Percentiles rank a stretch among this genome's conserved stretches.
Conservation (phyloP, 495 filamentous ascomycete genomes). For the Extremus antarcticus region DNA sequence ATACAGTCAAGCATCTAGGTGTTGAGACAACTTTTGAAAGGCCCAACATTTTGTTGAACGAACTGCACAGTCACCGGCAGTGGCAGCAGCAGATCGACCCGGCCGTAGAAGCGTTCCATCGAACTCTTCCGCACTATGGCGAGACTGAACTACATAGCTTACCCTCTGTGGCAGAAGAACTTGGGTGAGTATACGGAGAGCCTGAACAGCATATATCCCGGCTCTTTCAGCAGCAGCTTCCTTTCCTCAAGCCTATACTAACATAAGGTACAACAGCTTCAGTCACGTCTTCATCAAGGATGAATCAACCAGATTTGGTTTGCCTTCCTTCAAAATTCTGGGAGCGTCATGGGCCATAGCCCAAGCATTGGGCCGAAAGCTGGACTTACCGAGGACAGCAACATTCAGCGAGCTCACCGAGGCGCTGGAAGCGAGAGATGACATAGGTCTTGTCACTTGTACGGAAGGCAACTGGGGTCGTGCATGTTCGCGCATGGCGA, state of each 20-base stretch:
- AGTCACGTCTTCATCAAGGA: constrained; percentile 38
- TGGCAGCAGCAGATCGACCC: constrained; percentile 8
- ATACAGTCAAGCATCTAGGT: constrained; percentile 12
- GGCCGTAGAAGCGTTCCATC: constrained; percentile 24
- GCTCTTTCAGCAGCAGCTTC: no score
- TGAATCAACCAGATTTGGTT: constrained; percentile 34
- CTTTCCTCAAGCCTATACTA: background rate
- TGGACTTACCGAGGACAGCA: constrained; percentile 31
- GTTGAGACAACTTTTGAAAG: constrained; percentile 1
- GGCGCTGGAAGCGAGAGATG: background rate
- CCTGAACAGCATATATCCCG: no score
- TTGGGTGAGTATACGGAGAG: constrained; percentile 25
- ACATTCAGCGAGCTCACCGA: constrained; percentile 32
- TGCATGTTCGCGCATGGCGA: constrained; percentile 54
- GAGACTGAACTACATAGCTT: constrained; percentile 38
- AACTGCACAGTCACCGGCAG: constrained; percentile 2
- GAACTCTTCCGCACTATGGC: constrained; percentile 26
- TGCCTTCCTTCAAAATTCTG: constrained; percentile 67
- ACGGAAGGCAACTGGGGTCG: constrained; percentile 67
- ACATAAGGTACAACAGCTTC: constrained; percentile 21
- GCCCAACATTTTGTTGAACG: constrained; percentile 9
- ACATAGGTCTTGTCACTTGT: constrained; percentile 39
- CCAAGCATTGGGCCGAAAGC: constrained; percentile 38
- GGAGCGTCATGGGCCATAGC: constrained; percentile 65
- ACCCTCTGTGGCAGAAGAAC: constrained; percentile 41